Base-by-base conservation (phyloP, 805 yeast species). In the Hanseniaspora lachancei region DNA sequence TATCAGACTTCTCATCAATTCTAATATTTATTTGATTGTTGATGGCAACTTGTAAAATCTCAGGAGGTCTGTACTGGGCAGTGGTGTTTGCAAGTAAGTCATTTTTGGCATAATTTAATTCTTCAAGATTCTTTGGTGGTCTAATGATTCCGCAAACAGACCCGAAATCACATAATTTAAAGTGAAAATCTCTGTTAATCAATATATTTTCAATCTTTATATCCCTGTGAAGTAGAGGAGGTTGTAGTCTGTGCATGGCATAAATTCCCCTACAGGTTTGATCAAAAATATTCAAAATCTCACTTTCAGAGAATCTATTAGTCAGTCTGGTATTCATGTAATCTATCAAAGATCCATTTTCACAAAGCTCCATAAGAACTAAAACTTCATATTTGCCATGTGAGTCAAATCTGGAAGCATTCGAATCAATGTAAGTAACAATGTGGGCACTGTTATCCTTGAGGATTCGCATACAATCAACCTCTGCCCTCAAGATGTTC, bases 401-500 rank as follows among this genome's bases (percentile, higher is more conserved):
- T n/a, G 63, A 57, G 24, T 70, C 57, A 68, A 84, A 71, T 62
- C 95, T 76, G 13, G 95, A 81, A 7, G 98, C 98, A 70, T 93
- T 96, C 2, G 96, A 87, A 68, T 93, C 98, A 53, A 89, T 86
- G 67, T 93, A 93, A 2, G 87, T 81, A 1, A 93, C 98, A 59
- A 93, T 81, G 65, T 83, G 82, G 47, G 77, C 77, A 21, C 47
- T 46, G 60, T 85, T 78, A 9, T 95, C 95, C 59, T 82, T 74
- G 36, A 93, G 73, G 29, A 95, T 74, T 69, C 87, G 86, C 97
- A 93, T 91, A 13, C 97, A 95, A 66, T 93, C 97, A 16, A 93
- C 98, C 68, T 93, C 99, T 41, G 95, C 96, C 59, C 97, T 74
- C 51, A 93, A 73, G 24, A 83, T 77, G 62, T 86, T 87, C 66